A percentile compares a stretch with the other conserved stretches of the same genome.
phyloP scores from a whole-genome alignment of 148 eudicot species.

The Cornus florida region DNA sequence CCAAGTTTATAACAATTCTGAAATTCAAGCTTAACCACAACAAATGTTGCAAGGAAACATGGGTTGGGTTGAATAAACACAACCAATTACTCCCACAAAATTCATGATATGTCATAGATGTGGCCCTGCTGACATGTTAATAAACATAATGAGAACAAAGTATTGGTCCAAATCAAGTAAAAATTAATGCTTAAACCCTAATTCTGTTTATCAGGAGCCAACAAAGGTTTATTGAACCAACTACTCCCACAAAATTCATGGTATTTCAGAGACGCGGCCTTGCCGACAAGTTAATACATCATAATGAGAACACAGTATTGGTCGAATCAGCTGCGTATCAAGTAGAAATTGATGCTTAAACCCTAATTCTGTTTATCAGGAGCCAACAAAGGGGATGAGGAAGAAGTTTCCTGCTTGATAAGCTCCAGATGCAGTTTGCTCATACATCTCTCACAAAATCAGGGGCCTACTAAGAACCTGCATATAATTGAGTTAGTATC shows the following conservation, averaged over 20 bases:
- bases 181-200: not conserved
- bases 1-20: not conserved
- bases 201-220: not conserved
- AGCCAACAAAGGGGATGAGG: not conserved
- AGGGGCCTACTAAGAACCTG: slow-evolving; percentile 14
- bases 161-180: not conserved
- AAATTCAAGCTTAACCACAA: not conserved
- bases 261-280: no score
- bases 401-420: not conserved
- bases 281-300: no score
- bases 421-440: not conserved
- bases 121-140: no score
- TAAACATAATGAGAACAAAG: not conserved
- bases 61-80: no score
- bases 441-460: no score
- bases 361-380: not conserved
- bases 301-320: not conserved
- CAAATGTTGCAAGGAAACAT: no score
- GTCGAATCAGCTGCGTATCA: not conserved
- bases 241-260: not conserved
- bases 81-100: not conserved
- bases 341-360: not conserved
- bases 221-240: no score
- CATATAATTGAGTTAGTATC: not conserved
- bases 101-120: not conserved